Conservation (phyloP, 257 asterid genomes). For the Gentiana macrophylla region DNA sequence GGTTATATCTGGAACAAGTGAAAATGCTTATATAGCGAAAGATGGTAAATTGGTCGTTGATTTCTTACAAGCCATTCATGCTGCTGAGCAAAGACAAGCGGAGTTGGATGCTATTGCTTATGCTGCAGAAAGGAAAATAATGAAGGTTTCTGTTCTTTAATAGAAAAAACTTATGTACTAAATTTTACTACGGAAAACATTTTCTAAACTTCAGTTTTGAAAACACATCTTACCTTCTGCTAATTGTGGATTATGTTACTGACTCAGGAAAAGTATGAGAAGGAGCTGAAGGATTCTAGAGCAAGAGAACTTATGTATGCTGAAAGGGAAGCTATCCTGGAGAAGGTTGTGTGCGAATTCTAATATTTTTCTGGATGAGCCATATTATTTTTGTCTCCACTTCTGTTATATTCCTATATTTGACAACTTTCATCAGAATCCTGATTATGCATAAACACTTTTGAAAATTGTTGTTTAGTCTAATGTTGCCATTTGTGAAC, state of each 20-base stretch:
- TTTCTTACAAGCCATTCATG: slow-evolving; percentile 89
- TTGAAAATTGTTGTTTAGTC: not conserved
- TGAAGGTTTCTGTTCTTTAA: slow-evolving; percentile 45
- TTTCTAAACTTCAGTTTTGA: slow-evolving; percentile 10
- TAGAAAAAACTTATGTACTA: not conserved
- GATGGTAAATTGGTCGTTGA: slow-evolving; percentile 90
- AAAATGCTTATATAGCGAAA: slow-evolving; percentile 60
- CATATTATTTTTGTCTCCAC: not conserved
- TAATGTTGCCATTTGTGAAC: not conserved
- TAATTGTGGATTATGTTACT: slow-evolving; percentile 22
- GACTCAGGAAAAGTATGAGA: slow-evolving; percentile 83
- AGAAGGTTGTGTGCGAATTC: slow-evolving; percentile 46
- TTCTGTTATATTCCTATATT: slow-evolving; percentile 7
- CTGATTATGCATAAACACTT: not conserved
- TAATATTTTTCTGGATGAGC: not conserved
- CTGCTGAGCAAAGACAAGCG: slow-evolving; percentile 95
- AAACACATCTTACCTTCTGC: slow-evolving; percentile 13
- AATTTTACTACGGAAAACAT: not conserved
- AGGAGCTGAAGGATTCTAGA: slow-evolving; percentile 90
- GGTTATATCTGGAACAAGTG: slow-evolving; percentile 38
- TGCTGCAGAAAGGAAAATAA: slow-evolving; percentile 51
- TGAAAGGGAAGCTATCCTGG: slow-evolving; percentile 87
- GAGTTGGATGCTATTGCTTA: slow-evolving; percentile 61
- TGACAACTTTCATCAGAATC: not conserved
- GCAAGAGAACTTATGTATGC: slow-evolving; percentile 99